Evolutionary conservation across 495 filamentous ascomycete species (phyloP), one percentile per base, ranked within the genome.

Genomic region (Pyrenula aspistea): DNA sequence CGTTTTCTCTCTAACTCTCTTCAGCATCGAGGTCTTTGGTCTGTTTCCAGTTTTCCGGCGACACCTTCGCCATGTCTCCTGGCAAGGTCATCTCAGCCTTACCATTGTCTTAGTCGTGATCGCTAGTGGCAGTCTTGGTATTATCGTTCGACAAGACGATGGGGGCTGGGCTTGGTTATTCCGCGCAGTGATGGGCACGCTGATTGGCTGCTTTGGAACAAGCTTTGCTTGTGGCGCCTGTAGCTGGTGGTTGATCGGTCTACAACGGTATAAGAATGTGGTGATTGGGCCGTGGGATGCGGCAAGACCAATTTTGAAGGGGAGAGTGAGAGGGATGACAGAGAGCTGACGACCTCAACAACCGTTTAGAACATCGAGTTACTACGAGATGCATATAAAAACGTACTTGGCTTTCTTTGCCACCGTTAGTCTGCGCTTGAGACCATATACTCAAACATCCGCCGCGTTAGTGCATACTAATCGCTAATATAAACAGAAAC

Each of bases 191-290:
- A 74, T 88, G 0, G 77, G 90, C 0, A 83, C 85, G 11, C 76
- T 95, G 47, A 66, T 95, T 2, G 88, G 91, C 2, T 79, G 80
- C 22, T 68, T 87, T 51, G 63, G 85, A 31, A 87, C 85, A 1
- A 79, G 81, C 2, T 61, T 95, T 25, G 84, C 81, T 1, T 95
- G 96, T 88, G 93, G 92, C 1, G 85, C 88, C 49, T 96, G 91
- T 66, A 92, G 87, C 62, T 96, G 90, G 92, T 97, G 94, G 94
- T 72, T 98, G 57, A 97, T 98, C 65, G 87, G 88, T 51, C 70
- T 98, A 68, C 93, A 98, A 71, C 91, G 92, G 73, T 98, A 96
- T 70, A 98, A 98, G 78, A 97, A 97, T 71, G 93, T 96, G 67
- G 96, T 98, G 56, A 88, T 89, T 64, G 93, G 93, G 25, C 93